Conservation (phyloP, 1,284 basidiomycete species). For the Heterobasidion irregulare region DNA sequence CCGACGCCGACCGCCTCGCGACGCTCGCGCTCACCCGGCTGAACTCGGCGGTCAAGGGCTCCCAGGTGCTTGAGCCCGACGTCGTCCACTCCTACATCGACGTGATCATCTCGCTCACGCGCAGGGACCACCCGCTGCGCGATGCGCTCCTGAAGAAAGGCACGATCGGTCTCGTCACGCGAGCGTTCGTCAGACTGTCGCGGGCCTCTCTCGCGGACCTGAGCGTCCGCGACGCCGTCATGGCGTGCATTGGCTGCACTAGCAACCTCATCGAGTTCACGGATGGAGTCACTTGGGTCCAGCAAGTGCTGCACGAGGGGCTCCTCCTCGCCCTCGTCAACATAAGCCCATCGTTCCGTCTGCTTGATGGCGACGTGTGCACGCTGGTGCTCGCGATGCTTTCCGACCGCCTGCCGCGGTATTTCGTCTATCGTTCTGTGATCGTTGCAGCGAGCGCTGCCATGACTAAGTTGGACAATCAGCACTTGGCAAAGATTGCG, state of each 20-base stretch:
- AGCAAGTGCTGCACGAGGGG: slow-evolving; percentile 24
- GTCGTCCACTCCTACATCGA: slow-evolving; percentile 20
- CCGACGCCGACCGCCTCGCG: slow-evolving; percentile 19
- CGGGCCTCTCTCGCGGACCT: slow-evolving; percentile 11
- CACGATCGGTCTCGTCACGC: slow-evolving; percentile 22
- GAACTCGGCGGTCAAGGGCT: slow-evolving; percentile 12
- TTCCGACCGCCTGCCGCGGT: slow-evolving; percentile 21
- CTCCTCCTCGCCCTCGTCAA: slow-evolving; percentile 23
- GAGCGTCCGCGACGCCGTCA: slow-evolving; percentile 18
- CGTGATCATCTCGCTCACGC: slow-evolving; percentile 23
- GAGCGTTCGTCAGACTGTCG: slow-evolving; percentile 20
- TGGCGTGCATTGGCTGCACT: slow-evolving; percentile 24
- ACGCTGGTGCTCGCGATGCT: slow-evolving; percentile 22
- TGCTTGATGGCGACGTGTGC: slow-evolving; percentile 21
- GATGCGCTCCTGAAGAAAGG: slow-evolving; percentile 23
- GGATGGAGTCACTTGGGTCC: slow-evolving; percentile 30
- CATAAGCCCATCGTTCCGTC: slow-evolving; percentile 18
- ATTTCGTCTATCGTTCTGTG: slow-evolving; percentile 28
- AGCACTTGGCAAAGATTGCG: slow-evolving; percentile 14
- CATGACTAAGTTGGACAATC: slow-evolving; percentile 11
- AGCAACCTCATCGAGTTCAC: slow-evolving; percentile 27
- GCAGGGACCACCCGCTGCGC: slow-evolving; percentile 21
- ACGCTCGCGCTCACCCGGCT: slow-evolving; percentile 22
- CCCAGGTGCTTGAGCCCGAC: slow-evolving; percentile 5
- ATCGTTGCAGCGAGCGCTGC: slow-evolving; percentile 20